Base-by-base conservation (phyloP, 2,329 filamentous ascomycete genomes). In the Fusarium ramigenum region DNA sequence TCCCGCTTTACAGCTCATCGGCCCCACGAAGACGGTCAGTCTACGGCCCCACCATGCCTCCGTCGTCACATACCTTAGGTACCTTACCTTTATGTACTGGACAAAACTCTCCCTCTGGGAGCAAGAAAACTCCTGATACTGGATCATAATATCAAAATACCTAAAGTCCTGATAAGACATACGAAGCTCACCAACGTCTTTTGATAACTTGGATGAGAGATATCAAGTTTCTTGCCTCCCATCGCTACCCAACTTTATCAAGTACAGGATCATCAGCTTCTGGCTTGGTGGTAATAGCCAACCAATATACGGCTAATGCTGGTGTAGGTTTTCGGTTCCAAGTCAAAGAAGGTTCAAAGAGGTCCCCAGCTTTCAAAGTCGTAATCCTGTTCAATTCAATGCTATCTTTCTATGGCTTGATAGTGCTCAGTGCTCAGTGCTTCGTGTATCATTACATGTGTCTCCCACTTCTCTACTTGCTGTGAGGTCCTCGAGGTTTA, bases 41-140 rank as follows among this genome's bases (percentile, higher is more conserved):
- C 15, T 16, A 42, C 67, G 65, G 65, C 59, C 66, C 65, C 66
- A 69, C 66, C 50, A 43, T 40, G 37, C 11, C 52, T 46, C 40
- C 30, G 7, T 28, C 34, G 32, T n/a, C 25, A 50, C 19, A 36
- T n/a, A n/a, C n/a, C n/a, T n/a, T 36, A 25, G 25, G 25, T 25
- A 25, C 25, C 25, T 25, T 25, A n/a, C n/a, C n/a, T n/a, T n/a
- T n/a, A n/a, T n/a, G n/a, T 34, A 34, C 32, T 28, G 30, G 49
- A 42, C 40, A 34, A 7, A 28, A 52, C 16, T 25, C 32, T 18
- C 18, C 39, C 21, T 40, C 39, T 4, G 14, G 12, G 39, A 42
- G 39, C 40, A 23, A 23, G 21, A 42, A 23, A 42, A 15, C 39
- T 42, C 21, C 12, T 16, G 21, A 42, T 23, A 44, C 16, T 19